phyloP scores from a whole-genome alignment of 805 yeast species.

The Candida tibetensis region DNA sequence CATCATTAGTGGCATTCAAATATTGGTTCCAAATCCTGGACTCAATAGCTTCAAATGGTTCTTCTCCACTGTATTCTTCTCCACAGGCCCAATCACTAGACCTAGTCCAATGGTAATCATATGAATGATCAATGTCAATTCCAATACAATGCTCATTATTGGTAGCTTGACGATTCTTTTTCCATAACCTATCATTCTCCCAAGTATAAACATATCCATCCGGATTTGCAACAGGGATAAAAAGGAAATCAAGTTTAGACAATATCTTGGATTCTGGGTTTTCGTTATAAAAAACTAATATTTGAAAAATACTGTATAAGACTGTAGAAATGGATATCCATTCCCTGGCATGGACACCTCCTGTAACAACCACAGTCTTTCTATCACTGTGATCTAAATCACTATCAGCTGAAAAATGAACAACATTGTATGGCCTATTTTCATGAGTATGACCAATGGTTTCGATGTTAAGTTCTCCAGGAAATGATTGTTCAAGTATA shows the following conservation, averaged over 20 bases:
- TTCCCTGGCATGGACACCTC: constrained; percentile 88
- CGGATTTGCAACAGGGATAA: constrained; percentile 84
- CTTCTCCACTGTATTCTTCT: constrained; percentile 78
- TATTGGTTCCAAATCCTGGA: constrained; percentile 39
- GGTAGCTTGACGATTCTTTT: constrained; percentile 82
- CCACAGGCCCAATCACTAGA: constrained; percentile 71
- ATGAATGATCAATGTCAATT: constrained; percentile 83
- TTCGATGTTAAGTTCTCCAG: constrained; percentile 61
- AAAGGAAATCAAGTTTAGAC: constrained; percentile 62
- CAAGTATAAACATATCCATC: constrained; percentile 89
- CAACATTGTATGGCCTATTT: constrained; percentile 65
- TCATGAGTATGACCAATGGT: constrained; percentile 74
- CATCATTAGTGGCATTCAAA: constrained; percentile 39
- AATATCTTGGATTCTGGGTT: constrained; percentile 43
- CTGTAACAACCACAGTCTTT: constrained; percentile 70
- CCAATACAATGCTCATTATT: constrained; percentile 66
- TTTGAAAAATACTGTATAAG: constrained; percentile 48
- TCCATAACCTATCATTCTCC: constrained; percentile 79
- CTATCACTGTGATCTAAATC: constrained; percentile 35
- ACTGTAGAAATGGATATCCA: constrained; percentile 79
- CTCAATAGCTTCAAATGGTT: constrained; percentile 55
- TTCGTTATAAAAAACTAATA: constrained; percentile 28
- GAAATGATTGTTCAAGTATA: constrained; percentile 56
- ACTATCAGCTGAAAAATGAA: constrained; percentile 53
- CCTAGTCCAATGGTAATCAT: constrained; percentile 67